Base-by-base conservation (phyloP, 352 stramenopile genomes). In the Achlya hypogyna region DNA sequence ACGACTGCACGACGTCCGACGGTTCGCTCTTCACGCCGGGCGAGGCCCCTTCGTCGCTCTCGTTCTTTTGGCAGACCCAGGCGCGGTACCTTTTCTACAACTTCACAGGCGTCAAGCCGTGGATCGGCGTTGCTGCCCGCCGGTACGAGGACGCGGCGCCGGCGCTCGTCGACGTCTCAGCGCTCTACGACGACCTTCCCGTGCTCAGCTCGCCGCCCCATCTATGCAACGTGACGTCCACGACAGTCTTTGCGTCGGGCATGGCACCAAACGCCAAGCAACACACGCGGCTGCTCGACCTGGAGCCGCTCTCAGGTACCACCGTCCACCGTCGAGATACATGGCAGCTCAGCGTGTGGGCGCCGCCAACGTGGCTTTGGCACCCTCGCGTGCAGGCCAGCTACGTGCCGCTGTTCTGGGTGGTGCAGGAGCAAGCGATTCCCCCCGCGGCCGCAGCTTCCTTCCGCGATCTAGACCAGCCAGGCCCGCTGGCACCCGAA, bases 171-270 rank as follows among this genome's bases (percentile, higher is more conserved):
- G 45, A 25, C 51, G 32, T 14, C 34, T n/a, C 60, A n/a, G 14
- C n/a, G 18, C 25, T 67, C 38, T 67, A 67, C 43, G 60, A 67
- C 51, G 51, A 60, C 38, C 51, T 67, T 2, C 60, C 60, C 6
- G 22, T 58, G 29, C 40, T 38, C 5, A 23, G 51, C 60, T 51
- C 47, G 1, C 35, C 60, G 8, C 60, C 60, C 20, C 60, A 67
- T 16, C 51, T 67, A 12, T 51, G 51, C 29, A 67, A 67, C 32
- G 14, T 67, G n/a, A 51, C 60, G 10, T 51, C 60, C 3, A 32
- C 60, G 2, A 22, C 34, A 20, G 18, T 58, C 23, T 67, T 59
- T 49, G 60, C 60, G 27, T 9, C 38, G 5, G 60, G 60, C 4
- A 12, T 67, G 22, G 18, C 32, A 16, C 28, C 60, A 0, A 49